Evolutionary conservation across 805 yeast genomes (phyloP).

Genomic region (Candida gorgasii): DNA sequence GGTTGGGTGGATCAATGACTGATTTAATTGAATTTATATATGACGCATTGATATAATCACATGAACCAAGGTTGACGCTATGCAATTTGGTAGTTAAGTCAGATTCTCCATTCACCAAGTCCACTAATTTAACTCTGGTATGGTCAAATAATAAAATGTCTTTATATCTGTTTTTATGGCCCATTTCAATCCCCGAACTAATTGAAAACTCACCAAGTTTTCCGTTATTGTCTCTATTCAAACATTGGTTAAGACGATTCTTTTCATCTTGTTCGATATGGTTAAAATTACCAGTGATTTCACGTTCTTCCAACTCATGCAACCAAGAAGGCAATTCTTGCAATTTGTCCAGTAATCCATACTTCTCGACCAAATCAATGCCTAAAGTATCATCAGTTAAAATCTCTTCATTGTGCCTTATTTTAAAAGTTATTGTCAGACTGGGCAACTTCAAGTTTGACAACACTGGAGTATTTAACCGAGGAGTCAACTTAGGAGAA

Average conservation of each 20-base stretch:
- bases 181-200: constrained; percentile 77
- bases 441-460: constrained; percentile 57
- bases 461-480: constrained; percentile 36
- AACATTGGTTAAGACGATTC: constrained; percentile 52
- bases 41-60: constrained; percentile 86
- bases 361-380: constrained; percentile 15
- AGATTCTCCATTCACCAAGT: constrained; percentile 1
- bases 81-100: not conserved
- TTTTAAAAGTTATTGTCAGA: constrained; percentile 26
- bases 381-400: constrained; percentile 38
- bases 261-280: constrained; percentile 70
- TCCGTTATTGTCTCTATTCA: constrained; percentile 21
- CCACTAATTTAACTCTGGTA: constrained; percentile 65
- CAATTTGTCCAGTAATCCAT: constrained; percentile 2
- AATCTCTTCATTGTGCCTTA: constrained; percentile 56
- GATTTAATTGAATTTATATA: constrained; percentile 40
- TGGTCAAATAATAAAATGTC: constrained; percentile 88
- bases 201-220: constrained; percentile 41
- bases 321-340: constrained; percentile 33
- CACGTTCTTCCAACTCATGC: constrained; percentile 12
- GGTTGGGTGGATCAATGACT: not conserved
- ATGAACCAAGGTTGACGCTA: not conserved
- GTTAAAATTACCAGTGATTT: constrained; percentile 45
- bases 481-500: constrained; percentile 9
- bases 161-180: constrained; percentile 80